A percentile compares a stretch with the other conserved stretches of the same genome.
Conservation (phyloP, 768 basidiomycete species). For the Leccinellum rugosiceps region DNA sequence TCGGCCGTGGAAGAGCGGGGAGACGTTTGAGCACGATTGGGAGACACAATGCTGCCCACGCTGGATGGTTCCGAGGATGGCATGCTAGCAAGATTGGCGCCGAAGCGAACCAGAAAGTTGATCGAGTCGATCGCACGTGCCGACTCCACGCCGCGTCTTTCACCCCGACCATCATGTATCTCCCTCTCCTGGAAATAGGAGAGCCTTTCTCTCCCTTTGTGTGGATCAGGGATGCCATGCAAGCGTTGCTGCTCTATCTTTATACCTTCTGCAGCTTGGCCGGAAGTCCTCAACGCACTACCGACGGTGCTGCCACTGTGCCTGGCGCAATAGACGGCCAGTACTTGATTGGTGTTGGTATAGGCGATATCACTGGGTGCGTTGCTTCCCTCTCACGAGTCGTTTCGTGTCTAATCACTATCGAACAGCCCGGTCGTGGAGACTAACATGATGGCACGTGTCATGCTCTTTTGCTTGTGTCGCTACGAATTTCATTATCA, state of each 20-base stretch:
- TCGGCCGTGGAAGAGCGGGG: conserved; percentile 1
- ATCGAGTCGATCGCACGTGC: background rate
- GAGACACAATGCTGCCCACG: conserved; percentile 4
- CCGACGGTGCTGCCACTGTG: background rate
- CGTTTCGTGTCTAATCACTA: background rate
- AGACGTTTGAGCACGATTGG: background rate
- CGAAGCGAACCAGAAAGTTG: no score
- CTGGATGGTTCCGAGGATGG: conserved; percentile 29
- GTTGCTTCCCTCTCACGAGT: background rate
- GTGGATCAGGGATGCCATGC: conserved; percentile 38
- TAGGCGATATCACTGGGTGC: conserved; percentile 74
- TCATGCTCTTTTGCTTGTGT: background rate
- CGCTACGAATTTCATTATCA: background rate
- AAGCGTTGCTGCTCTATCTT: conserved; percentile 40
- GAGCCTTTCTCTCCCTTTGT: conserved; percentile 14
- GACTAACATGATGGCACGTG: conserved; percentile 75
- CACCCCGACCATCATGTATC: conserved; percentile 13
- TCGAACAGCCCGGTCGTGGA: conserved; percentile 64
- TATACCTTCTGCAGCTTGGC: conserved; percentile 40
- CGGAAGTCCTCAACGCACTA: conserved; percentile 13
- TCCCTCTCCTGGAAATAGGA: conserved; percentile 19
- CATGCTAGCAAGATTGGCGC: background rate
- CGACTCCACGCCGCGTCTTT: background rate
- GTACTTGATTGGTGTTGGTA: conserved; percentile 32
- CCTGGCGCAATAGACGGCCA: conserved; percentile 7